Conservation (phyloP, 192 early-diverging fungal genomes). For the Lobosporangium transversale region DNA sequence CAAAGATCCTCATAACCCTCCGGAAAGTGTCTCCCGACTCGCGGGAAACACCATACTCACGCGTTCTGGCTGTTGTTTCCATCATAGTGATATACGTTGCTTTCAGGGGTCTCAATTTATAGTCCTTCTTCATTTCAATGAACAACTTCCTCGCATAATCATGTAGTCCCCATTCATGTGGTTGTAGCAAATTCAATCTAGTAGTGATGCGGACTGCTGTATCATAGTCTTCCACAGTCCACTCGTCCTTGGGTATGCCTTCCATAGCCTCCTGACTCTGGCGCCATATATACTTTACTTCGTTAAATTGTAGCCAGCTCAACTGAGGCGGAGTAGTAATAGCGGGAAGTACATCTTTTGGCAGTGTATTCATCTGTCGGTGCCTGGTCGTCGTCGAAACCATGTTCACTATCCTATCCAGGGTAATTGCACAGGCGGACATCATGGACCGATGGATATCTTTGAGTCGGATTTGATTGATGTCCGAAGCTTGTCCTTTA, state of each 20-base stretch:
- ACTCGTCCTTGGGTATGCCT: slow-evolving; percentile 4
- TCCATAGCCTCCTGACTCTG: slow-evolving; percentile 7
- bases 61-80: slow-evolving; percentile 32
- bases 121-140: slow-evolving; percentile 10
- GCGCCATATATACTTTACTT: slow-evolving; percentile 15
- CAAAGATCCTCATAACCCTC: slow-evolving; percentile 25
- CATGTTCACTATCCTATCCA: slow-evolving; percentile 22
- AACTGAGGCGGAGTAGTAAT: slow-evolving; percentile 32
- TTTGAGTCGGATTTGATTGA: neutral
- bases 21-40: slow-evolving; percentile 2
- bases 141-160: slow-evolving; percentile 2
- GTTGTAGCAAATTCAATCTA: slow-evolving; percentile 29
- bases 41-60: slow-evolving; percentile 23
- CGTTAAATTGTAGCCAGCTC: slow-evolving; percentile 12
- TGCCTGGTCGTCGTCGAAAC: slow-evolving; percentile 20
- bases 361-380: slow-evolving; percentile 23
- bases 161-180: slow-evolving; percentile 14
- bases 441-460: slow-evolving; percentile 25
- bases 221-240: slow-evolving; percentile 39
- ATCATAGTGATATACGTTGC: slow-evolving; percentile 28
- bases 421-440: slow-evolving; percentile 13
- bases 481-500: slow-evolving; percentile 2
- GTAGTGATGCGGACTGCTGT: slow-evolving; percentile 14
- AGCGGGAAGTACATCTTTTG: slow-evolving; percentile 26
- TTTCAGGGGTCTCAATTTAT: slow-evolving; percentile 19